Percentiles rank a stretch among this genome's conserved stretches.
phyloP scores from a whole-genome alignment of 176 grass and related monocot species.

The Alloteropsis semialata region DNA sequence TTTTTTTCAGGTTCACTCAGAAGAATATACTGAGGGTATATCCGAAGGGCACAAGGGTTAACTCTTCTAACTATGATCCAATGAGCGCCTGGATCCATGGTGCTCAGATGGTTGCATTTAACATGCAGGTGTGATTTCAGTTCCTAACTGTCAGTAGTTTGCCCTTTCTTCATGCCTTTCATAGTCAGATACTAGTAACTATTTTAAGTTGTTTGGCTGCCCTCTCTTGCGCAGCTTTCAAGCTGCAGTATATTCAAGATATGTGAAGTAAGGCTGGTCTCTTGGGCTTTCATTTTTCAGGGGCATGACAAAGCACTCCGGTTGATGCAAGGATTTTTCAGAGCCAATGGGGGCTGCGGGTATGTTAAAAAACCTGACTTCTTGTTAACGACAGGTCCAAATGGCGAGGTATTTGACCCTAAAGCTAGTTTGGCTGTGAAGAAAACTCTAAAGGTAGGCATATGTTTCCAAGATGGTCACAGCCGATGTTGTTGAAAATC shows the following conservation, averaged over 20 bases:
- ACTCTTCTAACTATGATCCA: conserved; percentile 87
- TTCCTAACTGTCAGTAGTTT: background rate
- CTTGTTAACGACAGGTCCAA: conserved; percentile 49
- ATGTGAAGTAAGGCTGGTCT: background rate
- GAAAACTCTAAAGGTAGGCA: conserved; percentile 72
- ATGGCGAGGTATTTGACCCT: conserved; percentile 74
- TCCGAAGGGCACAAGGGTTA: conserved; percentile 84
- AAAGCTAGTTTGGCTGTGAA: conserved; percentile 62
- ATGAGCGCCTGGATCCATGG: conserved; percentile 85
- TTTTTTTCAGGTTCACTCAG: conserved; percentile 76
- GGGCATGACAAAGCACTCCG: conserved; percentile 72
- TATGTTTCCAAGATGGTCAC: background rate
- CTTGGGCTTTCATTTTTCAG: conserved; percentile 22
- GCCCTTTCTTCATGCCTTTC: background rate
- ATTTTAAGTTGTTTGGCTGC: background rate
- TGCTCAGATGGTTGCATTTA: conserved; percentile 97
- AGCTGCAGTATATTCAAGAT: background rate
- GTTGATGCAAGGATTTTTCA: conserved; percentile 97
- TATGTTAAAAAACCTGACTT: conserved; percentile 92
- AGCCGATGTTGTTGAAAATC: background rate
- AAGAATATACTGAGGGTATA: conserved; percentile 84
- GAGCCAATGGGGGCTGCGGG: conserved; percentile 81
- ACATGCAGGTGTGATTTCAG: conserved; percentile 66
- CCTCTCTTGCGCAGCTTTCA: background rate
- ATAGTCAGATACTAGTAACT: background rate